Evolutionary conservation across 352 stramenopile genomes (phyloP).

Genomic region (Globisporangium cylindrosporum): DNA sequence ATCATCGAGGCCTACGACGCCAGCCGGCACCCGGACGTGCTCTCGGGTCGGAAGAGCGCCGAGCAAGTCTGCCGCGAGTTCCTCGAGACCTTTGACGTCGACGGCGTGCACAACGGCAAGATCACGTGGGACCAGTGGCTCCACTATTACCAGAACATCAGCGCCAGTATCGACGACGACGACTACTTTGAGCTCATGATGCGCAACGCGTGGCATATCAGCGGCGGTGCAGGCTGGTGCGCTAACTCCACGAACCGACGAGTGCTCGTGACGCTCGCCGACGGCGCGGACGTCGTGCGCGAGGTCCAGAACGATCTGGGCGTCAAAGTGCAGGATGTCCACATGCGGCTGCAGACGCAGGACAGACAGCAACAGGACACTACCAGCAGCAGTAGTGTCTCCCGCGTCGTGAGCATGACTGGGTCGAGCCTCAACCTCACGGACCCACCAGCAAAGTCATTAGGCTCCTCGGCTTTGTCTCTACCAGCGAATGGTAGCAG

Average conservation of each 20-base stretch:
- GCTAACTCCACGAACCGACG: slow-evolving; percentile 61
- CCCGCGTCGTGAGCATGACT: slow-evolving; percentile 2
- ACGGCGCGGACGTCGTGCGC: slow-evolving; percentile 45
- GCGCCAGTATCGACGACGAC: slow-evolving; percentile 85
- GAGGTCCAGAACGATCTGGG: slow-evolving; percentile 44
- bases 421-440: slow-evolving; percentile 16
- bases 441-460: slow-evolving; percentile 3
- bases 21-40: slow-evolving; percentile 80
- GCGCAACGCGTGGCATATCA: slow-evolving; percentile 77
- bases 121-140: slow-evolving; percentile 65
- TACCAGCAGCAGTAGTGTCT: neutral
- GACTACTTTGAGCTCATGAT: slow-evolving; percentile 93
- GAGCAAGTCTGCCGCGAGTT: slow-evolving; percentile 81
- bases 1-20: slow-evolving; percentile 84
- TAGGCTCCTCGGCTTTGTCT: neutral
- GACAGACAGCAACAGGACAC: slow-evolving; percentile 17
- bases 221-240: slow-evolving; percentile 41
- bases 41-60: slow-evolving; percentile 56
- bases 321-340: slow-evolving; percentile 31
- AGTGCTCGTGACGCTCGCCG: slow-evolving; percentile 58
- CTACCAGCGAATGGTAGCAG: slow-evolving; percentile 1
- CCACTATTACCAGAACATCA: slow-evolving; percentile 91
- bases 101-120: slow-evolving; percentile 65
- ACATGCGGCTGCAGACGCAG: slow-evolving; percentile 33
- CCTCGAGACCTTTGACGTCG: slow-evolving; percentile 83